Base-by-base conservation (phyloP, 208 protist species). In the Perkinsela sp. region DNA sequence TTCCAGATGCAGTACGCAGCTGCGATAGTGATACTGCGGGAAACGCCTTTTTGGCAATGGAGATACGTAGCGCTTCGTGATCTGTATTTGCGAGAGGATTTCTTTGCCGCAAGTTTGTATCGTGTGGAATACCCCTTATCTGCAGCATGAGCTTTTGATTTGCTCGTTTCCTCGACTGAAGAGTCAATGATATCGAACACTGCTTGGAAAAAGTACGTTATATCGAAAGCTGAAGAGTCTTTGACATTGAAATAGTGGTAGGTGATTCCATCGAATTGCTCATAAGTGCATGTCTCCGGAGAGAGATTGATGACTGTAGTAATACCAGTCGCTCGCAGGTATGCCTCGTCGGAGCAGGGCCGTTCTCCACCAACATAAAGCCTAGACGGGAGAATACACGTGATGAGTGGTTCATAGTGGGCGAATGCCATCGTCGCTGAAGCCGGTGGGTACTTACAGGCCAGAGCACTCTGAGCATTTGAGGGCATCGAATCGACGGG, bases 21-120 rank as follows among this genome's bases (percentile, higher is more conserved):
- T 29, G 89, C 87, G 68, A 92, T 80, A 0, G 87, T 88, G 15
- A 73, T 77, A 28, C 83, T 89, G 32, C 87, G 84, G 72, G 83
- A 89, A n/a, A 76, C 68, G 0, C 87, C 87, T 68, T 83, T 81
- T 68, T 87, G 84, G 71, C 87, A 92, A 76, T 92, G 40, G 6
- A 57, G 22, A 57, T 57, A 57, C 40, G 22, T 22, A 22, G 22
- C 40, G 22, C 22, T 57, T 57, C 40, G 40, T 57, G 13, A 22
- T 22, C 22, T 57, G 13, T n/a, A 6, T 6, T 6, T n/a, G 22
- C 40, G 40, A 57, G 6, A 6, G 40, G 40, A 57, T 22, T n/a
- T 57, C 13, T 57, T 6, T 22, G 40, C 22, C 40, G 22, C 6
- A 57, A 22, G 22, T n/a, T 6, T 6, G 40, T 22, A n/a, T 57